Percentiles rank a stretch among this genome's conserved stretches.
phyloP scores from a whole-genome alignment of 2,329 filamentous ascomycete genomes.

The Alternaria incomplexa region DNA sequence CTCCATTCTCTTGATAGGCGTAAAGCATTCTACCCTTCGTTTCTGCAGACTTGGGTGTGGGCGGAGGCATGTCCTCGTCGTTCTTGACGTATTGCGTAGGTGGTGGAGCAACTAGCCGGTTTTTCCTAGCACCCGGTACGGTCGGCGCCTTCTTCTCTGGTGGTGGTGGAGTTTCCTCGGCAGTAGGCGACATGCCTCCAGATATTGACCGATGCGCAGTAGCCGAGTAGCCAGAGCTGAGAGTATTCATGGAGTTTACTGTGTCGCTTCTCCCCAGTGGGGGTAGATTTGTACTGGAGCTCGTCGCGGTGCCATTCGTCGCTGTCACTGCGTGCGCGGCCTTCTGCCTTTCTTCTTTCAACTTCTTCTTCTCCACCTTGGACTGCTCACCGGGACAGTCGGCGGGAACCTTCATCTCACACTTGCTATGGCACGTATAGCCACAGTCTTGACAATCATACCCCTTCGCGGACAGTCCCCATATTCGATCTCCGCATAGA shows the following conservation, averaged over 20 bases:
- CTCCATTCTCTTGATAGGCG: conserved; percentile 77
- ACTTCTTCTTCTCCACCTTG: conserved; percentile 94
- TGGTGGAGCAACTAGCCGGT: conserved; percentile 85
- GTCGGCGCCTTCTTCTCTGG: conserved; percentile 43
- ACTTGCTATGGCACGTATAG: conserved; percentile 98
- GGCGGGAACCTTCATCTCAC: conserved; percentile 97
- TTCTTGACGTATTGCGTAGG: conserved; percentile 80
- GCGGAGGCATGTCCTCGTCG: conserved; percentile 55
- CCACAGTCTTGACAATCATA: conserved; percentile 96
- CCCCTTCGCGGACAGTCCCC: conserved; percentile 95
- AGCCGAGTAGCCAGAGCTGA: conserved; percentile 86
- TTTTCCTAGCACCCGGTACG: conserved; percentile 54
- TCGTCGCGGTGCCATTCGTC: conserved; percentile 51
- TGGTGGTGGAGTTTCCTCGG: conserved; percentile 55
- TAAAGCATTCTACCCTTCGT: conserved; percentile 90
- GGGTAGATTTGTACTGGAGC: conserved; percentile 67
- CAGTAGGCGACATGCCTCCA: conserved; percentile 59
- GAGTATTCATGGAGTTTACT: conserved; percentile 74
- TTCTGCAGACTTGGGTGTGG: conserved; percentile 52
- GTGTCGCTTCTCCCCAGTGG: conserved; percentile 80
- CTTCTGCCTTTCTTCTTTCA: conserved; percentile 85
- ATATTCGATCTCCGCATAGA: conserved; percentile 93
- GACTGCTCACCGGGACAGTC: conserved; percentile 92
- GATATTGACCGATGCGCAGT: conserved; percentile 79
- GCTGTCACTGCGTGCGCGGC: conserved; percentile 66